Evolutionary conservation across 139 green algal genomes (phyloP).

Genomic region (Chlamydomonas sp.): DNA sequence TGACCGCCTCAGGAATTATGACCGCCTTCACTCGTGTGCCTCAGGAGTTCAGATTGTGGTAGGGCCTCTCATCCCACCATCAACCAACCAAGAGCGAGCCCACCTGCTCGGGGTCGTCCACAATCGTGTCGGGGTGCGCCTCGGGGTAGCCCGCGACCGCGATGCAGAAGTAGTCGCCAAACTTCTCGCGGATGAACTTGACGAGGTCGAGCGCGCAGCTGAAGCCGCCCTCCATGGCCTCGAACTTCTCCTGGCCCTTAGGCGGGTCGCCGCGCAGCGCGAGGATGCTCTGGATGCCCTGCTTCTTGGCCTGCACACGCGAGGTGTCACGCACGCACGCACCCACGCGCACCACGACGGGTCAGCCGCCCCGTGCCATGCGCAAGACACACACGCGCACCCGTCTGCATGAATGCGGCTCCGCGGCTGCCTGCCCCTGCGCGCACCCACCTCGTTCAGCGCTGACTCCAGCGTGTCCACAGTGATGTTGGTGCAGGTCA

Average conservation of each 20-base stretch:
- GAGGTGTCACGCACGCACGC: neutral
- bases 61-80: no score
- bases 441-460: conserved; percentile 57
- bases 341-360: no score
- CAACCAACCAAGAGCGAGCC: no score
- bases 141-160: conserved; percentile 91
- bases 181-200: conserved; percentile 80
- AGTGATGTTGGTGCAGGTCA: conserved; percentile 98
- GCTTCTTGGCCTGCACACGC: conserved; percentile 60
- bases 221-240: conserved; percentile 84
- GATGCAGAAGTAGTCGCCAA: conserved; percentile 94
- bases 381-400: no score
- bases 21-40: no score
- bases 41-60: no score
- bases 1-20: no score
- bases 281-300: conserved; percentile 90
- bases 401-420: no score
- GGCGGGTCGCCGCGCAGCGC: conserved; percentile 90
- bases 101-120: conserved; percentile 64
- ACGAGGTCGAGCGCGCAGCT: conserved; percentile 88
- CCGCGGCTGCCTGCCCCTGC: no score
- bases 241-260: conserved; percentile 87
- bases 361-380: no score
- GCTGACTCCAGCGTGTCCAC: conserved; percentile 78
- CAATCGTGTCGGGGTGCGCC: conserved; percentile 89